Percentiles rank a stretch among this genome's conserved stretches.
Evolutionary conservation across 2,329 filamentous ascomycete genomes (phyloP).

Genomic region (Didymellaceae sp.): DNA sequence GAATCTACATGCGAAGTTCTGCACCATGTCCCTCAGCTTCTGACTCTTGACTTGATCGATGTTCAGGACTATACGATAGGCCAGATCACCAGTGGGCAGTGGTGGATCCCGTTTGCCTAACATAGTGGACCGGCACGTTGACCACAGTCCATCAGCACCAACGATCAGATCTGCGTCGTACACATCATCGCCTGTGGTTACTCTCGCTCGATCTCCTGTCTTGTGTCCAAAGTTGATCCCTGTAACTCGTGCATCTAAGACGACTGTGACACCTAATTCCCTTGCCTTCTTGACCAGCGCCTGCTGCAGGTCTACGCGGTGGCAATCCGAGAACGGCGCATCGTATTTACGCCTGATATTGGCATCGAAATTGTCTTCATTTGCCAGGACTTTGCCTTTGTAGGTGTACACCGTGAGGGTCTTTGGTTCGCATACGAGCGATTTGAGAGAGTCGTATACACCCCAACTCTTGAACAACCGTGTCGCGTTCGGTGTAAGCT

Average conservation of each 20-base stretch:
- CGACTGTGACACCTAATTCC: conserved; percentile 60
- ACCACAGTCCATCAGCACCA: conserved; percentile 70
- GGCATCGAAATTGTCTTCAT: conserved; percentile 59
- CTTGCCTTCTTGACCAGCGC: conserved; percentile 59
- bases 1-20: conserved; percentile 61
- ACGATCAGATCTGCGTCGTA: conserved; percentile 64
- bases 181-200: conserved; percentile 51
- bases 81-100: conserved; percentile 66
- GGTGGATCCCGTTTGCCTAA: conserved; percentile 27
- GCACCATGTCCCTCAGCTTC: conserved; percentile 60
- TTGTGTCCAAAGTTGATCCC: conserved; percentile 56
- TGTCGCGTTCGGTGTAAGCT: conserved; percentile 51
- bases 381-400: conserved; percentile 56
- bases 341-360: conserved; percentile 62
- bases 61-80: conserved; percentile 66
- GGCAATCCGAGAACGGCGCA: conserved; percentile 66
- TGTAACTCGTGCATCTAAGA: conserved; percentile 57
- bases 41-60: conserved; percentile 60
- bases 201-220: conserved; percentile 38
- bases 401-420: conserved; percentile 62
- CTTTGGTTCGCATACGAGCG: conserved; percentile 53
- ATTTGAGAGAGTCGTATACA: conserved; percentile 53
- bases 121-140: conserved; percentile 56
- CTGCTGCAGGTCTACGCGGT: conserved; percentile 67
- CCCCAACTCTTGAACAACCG: conserved; percentile 60